Evolutionary conservation across 1,284 basidiomycete genomes (phyloP), one percentile per base, ranked within the genome.

Genomic region (Inonotus obliquus): DNA sequence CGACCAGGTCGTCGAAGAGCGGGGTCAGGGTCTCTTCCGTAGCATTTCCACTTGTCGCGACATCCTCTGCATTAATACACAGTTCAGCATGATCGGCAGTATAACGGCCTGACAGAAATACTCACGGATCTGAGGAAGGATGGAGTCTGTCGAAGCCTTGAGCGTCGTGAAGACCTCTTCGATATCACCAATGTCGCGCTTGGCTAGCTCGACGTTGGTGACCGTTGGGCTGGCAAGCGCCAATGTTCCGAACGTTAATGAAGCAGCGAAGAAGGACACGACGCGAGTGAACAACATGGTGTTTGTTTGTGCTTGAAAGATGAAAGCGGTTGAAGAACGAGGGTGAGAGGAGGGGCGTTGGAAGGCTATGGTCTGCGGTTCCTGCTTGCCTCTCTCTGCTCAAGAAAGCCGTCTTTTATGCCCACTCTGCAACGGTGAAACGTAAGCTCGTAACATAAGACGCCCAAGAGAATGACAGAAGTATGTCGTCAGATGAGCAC

Each of bases 101-200:
- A 27, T 3, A 6, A 52, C 27, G 41, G 44, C 13, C 2, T 10
- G n/a, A 32, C 10, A 1, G 29, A 45, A 4, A 32, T 25, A 51
- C 64, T 29, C 45, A 65, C 64, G 41, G 54, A 65, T 60, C 39
- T 62, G 57, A 29, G 61, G 48, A 25, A 62, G 54, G 45, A 60
- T 53, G 1, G 55, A 19, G 19, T 54, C 41, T 13, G 58, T 54
- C 39, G 57, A 38, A 7, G 64, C 27, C 27, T 63, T 54, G 35
- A 63, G 58, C 1, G 44, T 57, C 13, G 57, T 62, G 32, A 65
- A 32, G 14, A 65, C 59, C n/a, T 29, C 23, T 19, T 45, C 23
- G 27, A 63, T 53, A 10, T 49, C 57, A 3, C 57, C 53, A 29
- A 51, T 56, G 49, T 59, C 57, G 38, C 57, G 54, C 47, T 57